A percentile compares a stretch with the other conserved stretches of the same genome.
These are phyloP conservation scores for Volvox africanus DNA, from an alignment of 139 green algal genomes.

Conservation along the genomic window DNA sequence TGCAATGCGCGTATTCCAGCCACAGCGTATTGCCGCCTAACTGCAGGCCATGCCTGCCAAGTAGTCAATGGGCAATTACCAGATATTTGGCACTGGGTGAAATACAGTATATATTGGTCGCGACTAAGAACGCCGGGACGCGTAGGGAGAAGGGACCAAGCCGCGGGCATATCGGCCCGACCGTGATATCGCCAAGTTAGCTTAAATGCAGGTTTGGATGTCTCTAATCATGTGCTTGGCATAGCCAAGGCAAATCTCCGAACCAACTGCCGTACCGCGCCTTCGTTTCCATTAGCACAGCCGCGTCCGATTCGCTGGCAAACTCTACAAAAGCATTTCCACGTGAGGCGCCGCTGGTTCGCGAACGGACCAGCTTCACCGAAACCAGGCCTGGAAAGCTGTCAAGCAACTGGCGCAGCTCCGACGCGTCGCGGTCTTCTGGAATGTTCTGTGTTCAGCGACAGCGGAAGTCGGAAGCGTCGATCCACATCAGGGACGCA, in stretches of 20 bases:
- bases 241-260: no score
- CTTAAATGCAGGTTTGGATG: no score
- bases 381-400: constrained; percentile 61
- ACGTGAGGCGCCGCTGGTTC: background rate
- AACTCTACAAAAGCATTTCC: constrained; percentile 69
- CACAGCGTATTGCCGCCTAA: constrained; percentile 47
- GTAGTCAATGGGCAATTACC: background rate
- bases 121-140: no score
- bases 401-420: constrained; percentile 45
- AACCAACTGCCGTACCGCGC: constrained; percentile 1
- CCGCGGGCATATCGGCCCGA: no score
- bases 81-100: no score
- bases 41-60: constrained; percentile 25
- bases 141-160: no score
- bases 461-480: background rate
- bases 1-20: constrained; percentile 64
- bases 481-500: no score
- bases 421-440: constrained; percentile 29
- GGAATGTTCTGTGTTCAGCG: constrained; percentile 38
- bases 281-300: constrained; percentile 68
- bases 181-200: no score
- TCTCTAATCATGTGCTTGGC: no score
- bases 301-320: constrained; percentile 57
- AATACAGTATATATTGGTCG: no score
- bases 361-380: constrained; percentile 63